Evolutionary conservation across 176 grass and related monocot species (phyloP), one percentile per base, ranked within the genome.

Genomic region (Aegilops sharonensis): DNA sequence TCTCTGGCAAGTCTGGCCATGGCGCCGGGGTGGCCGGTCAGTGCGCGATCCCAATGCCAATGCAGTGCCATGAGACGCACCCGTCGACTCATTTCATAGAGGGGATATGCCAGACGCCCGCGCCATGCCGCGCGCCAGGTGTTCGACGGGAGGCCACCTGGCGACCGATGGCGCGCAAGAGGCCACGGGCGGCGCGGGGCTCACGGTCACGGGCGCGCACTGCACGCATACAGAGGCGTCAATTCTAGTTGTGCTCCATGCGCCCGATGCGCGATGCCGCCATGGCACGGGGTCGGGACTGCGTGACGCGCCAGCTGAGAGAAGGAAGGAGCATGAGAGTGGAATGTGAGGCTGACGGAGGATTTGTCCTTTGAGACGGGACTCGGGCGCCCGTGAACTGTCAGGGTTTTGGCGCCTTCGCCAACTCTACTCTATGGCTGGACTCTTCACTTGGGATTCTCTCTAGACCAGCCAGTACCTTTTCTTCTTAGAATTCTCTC

Each of bases 1-100:
- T 68, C 30, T 24, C 43, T 60, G 62, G 67, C 11, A 40, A 78
- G 13, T 31, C 37, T 56, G 15, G 87, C 84, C 83, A 89, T 83
- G n/a, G 68, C 30, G 45, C 73, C 73, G 72, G 43, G 43, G 72
- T 6, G 42, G 8, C 47, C 13, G 29, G 24, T 18, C 13, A 50
- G 24, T 75, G 73, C 0, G 40, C 71, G 25, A 25, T 76, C 25
- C 25, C 50, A 54, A 54, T 54, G 50, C 50, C 50, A 18, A 2
- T 18, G 50, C 50, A 1, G 30, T 32, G 45, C 45, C 45, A 4
- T 20, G 73, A 75, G 42, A 43, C 24, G 25, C 54, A 3, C 30
- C 6, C 45, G 45, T 32, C 7, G 8, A 2, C 45, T 1, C 8
- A 0, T 32, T 76, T 76, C 54, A 76, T 76, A 76, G 25, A 9